Evolutionary conservation across 2,329 filamentous ascomycete species (phyloP), one percentile per base, ranked within the genome.

Genomic region (Penicillium sp.): DNA sequence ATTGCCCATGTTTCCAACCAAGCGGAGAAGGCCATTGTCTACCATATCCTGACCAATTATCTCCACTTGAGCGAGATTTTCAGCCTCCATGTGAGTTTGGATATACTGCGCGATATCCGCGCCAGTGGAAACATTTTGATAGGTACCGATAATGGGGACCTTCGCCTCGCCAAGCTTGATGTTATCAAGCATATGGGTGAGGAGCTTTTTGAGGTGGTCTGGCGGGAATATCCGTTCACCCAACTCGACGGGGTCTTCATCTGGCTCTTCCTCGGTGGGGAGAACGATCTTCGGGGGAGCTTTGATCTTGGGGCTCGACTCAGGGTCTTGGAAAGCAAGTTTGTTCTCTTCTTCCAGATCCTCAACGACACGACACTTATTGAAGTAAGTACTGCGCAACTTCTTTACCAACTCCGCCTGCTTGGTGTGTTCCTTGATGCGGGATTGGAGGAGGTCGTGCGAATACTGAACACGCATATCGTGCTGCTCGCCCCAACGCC

Each of bases 331-430:
- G 71, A 98, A 98, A 34, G 90, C 93, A 48, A 98, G 79, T 72
- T 98, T 97, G 69, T 96, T 95, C 75, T 98, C 94, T 71, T 98
- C 93, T 68, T 98, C 93, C 53, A 97, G 74, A 66, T 98, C 93
- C 68, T 98, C 94, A 6, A 97, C 85, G 54, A 96, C 76, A 43
- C 94, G 85, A 68, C 93, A 98, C 73, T 97, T 98, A 77, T 97
- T 98, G 79, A 97, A 97, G 72, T 98, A 98, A 61, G 88, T 87
- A 69, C 87, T 95, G 57, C 93, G 83, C 61, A 96, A 80, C 73
- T 97, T 97, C 77, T 89, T 88, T 54, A 95, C 88, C 19, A 80
- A 70, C 55, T 98, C 93, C 51, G 86, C 85, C 70, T 98, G 94
- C 59, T 87, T 87, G 66, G 95, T 88, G 69, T 97, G 89, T 54